Conservation (phyloP, 257 asterid genomes). For the Capsicum pubescens region DNA sequence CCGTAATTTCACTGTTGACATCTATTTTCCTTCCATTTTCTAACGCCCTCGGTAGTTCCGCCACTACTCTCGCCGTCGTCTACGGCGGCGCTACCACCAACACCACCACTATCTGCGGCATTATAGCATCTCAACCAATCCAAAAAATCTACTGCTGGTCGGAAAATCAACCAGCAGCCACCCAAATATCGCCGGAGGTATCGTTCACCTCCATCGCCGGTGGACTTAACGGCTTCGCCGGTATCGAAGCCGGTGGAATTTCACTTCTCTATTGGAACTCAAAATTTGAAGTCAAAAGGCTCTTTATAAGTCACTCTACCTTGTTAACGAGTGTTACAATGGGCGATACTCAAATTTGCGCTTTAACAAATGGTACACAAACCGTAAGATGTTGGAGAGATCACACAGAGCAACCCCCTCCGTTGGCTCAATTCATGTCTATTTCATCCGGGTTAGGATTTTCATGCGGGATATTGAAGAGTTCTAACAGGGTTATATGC, state of each 20-base stretch:
- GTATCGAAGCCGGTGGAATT: not conserved
- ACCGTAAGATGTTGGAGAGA: constrained; percentile 26
- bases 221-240: constrained; percentile 14
- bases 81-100: not conserved
- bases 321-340: not conserved
- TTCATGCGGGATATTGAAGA: constrained; percentile 29
- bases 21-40: not conserved
- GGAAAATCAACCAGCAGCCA: not conserved
- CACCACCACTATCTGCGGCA: constrained; percentile 26
- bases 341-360: constrained; percentile 29
- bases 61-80: constrained; percentile 20
- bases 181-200: not conserved
- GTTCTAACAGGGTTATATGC: not conserved
- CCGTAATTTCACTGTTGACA: not conserved
- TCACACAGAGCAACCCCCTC: not conserved
- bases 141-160: constrained; percentile 12
- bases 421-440: not conserved
- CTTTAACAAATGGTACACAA: constrained; percentile 2
- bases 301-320: not conserved
- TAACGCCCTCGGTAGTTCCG: constrained; percentile 23
- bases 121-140: constrained; percentile 22
- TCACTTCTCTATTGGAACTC: constrained; percentile 25
- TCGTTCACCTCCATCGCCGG: constrained; percentile 30
- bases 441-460: constrained; percentile 32
- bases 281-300: constrained; percentile 15